Evolutionary conservation across 2,329 filamentous ascomycete species (phyloP).

Genomic region (Ophiostoma sp.): DNA sequence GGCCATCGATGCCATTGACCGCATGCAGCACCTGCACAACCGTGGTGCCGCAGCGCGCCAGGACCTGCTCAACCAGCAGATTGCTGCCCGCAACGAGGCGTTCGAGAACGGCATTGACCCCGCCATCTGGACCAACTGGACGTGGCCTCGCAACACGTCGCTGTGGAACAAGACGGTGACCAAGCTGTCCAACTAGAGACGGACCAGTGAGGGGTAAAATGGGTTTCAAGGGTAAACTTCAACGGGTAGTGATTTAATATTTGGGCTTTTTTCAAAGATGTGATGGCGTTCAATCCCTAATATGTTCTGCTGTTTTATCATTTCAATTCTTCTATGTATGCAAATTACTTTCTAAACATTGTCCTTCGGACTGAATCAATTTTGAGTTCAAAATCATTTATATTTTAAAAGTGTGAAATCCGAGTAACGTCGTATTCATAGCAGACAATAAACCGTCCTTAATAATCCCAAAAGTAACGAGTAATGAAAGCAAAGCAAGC

Average conservation of each 20-base stretch:
- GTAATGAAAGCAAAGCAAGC: not conserved
- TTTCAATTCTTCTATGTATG: not conserved
- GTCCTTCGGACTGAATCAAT: not conserved
- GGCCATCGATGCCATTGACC: conserved; percentile 74
- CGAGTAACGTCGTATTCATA: not conserved
- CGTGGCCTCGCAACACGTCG: conserved; percentile 51
- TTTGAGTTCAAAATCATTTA: not conserved
- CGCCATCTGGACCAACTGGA: conserved; percentile 64
- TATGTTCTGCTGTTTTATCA: not conserved
- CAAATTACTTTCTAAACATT: not conserved
- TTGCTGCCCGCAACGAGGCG: conserved; percentile 62
- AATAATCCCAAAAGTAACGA: not conserved
- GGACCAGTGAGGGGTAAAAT: not conserved
- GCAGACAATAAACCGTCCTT: not conserved
- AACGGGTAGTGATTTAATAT: not conserved
- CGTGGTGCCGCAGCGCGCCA: conserved; percentile 63
- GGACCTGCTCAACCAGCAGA: conserved; percentile 63
- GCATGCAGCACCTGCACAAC: conserved; percentile 63
- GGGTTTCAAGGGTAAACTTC: not conserved
- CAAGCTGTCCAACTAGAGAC: conserved; percentile 16
- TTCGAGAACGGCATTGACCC: conserved; percentile 73
- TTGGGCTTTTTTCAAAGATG: not conserved
- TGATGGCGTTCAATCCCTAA: conserved; percentile 1
- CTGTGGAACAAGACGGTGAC: conserved; percentile 35
- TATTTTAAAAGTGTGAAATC: not conserved